These are phyloP conservation scores for Schizothecium vesticola DNA, from an alignment of 495 filamentous ascomycete genomes.

Conservation along the genomic window DNA sequence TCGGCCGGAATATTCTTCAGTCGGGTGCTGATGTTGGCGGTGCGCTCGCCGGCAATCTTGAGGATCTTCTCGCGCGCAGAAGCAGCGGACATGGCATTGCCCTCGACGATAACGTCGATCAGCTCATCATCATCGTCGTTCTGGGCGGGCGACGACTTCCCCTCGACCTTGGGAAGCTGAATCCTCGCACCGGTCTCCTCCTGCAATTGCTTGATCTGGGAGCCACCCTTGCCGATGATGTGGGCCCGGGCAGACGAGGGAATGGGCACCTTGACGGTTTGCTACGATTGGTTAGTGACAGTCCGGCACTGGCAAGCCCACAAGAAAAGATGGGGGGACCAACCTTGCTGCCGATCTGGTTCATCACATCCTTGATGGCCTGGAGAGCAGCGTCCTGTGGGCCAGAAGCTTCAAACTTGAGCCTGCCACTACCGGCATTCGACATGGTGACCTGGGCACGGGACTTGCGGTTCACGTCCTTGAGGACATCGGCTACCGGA, in stretches of 20 bases:
- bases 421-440: constrained; percentile 55
- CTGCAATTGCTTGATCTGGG: constrained; percentile 82
- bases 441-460: constrained; percentile 76
- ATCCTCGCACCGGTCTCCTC: constrained; percentile 81
- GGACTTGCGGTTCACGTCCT: constrained; percentile 83
- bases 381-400: constrained; percentile 70
- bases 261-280: constrained; percentile 68
- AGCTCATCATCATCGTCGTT: constrained; percentile 79
- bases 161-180: constrained; percentile 76
- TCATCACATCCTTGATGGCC: constrained; percentile 78
- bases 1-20: constrained; percentile 80
- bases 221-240: constrained; percentile 86
- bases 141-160: constrained; percentile 40
- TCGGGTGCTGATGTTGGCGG: constrained; percentile 69
- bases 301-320: background rate
- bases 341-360: constrained; percentile 81
- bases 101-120: constrained; percentile 84
- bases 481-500: constrained; percentile 71
- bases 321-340: constrained; percentile 1
- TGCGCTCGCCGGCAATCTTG: constrained; percentile 77
- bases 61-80: constrained; percentile 77
- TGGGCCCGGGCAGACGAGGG: constrained; percentile 74
- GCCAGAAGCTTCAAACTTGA: constrained; percentile 77
- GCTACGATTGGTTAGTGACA: constrained; percentile 38
- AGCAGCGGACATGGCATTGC: constrained; percentile 76